Evolutionary conservation across 345 rosid species (phyloP).

Genomic region (Lepidium sativum): DNA sequence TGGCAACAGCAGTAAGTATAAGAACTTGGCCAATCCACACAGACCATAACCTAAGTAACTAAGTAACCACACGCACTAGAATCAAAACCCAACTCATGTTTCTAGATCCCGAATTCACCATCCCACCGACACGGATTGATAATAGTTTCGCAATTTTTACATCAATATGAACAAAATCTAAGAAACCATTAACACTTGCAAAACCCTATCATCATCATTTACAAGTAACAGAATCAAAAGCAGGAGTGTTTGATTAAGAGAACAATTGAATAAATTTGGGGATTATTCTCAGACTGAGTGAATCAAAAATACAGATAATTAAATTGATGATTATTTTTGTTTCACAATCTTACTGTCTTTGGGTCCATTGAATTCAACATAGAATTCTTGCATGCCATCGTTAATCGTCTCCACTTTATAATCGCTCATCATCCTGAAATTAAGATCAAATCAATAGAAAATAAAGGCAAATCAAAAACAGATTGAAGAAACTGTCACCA

Average conservation of each 20-base stretch:
- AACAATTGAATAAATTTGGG: background rate
- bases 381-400: constrained; percentile 57
- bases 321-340: background rate
- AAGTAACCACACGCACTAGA: background rate
- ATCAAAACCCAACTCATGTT: background rate
- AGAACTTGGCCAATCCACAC: background rate
- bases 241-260: background rate
- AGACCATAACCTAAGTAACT: background rate
- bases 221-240: background rate
- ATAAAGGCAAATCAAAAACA: background rate
- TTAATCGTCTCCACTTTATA: constrained; percentile 61
- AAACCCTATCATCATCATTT: constrained; percentile 8
- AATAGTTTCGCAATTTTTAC: background rate
- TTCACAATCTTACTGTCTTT: constrained; percentile 58
- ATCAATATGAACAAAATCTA: too few relatives aligned
- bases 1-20: background rate
- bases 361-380: constrained; percentile 64
- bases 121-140: background rate
- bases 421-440: constrained; percentile 67
- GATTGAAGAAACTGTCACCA: constrained; percentile 1
- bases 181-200: background rate
- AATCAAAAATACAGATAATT: background rate
- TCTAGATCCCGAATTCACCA: constrained; percentile 1
- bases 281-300: background rate
- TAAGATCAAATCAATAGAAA: constrained; percentile 20